These are phyloP conservation scores for Emmonsiellopsis sp. DNA, from an alignment of 2,329 filamentous ascomycete genomes.

Conservation along the genomic window DNA sequence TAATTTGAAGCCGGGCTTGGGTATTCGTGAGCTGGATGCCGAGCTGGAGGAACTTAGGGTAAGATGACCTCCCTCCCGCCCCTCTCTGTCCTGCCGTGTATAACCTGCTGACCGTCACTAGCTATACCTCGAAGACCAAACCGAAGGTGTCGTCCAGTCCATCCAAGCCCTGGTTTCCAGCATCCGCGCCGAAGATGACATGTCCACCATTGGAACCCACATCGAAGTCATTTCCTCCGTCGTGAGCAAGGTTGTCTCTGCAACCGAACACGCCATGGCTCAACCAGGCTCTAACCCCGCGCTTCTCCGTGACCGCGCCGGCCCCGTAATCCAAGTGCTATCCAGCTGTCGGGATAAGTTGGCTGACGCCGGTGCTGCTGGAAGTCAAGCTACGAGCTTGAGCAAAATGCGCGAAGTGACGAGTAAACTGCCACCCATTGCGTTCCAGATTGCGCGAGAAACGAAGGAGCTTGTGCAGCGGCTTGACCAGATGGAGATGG, in stretches of 20 bases:
- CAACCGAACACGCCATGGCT: conserved; percentile 51
- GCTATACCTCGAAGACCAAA: conserved; percentile 77
- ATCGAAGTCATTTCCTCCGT: conserved; percentile 62
- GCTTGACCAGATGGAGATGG: conserved; percentile 32
- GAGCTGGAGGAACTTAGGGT: conserved; percentile 56
- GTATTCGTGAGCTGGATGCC: conserved; percentile 33
- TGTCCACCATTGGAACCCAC: conserved; percentile 58
- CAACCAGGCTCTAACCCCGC: conserved; percentile 40
- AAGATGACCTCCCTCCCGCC: not conserved
- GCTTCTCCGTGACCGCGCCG: conserved; percentile 41
- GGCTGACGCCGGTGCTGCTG: conserved; percentile 53
- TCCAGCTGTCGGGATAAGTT: conserved; percentile 57
- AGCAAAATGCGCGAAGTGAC: conserved; percentile 49
- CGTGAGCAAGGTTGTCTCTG: conserved; percentile 59
- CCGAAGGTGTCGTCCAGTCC: conserved; percentile 65
- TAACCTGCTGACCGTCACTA: conserved; percentile 24
- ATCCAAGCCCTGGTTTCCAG: conserved; percentile 73
- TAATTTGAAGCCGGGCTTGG: conserved; percentile 31
- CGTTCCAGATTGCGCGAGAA: conserved; percentile 77
- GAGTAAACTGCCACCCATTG: conserved; percentile 67
- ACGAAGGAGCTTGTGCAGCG: conserved; percentile 62
- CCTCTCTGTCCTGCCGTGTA: conserved; percentile 1
- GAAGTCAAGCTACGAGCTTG: conserved; percentile 49
- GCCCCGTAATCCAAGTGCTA: conserved; percentile 39
- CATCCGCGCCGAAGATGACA: conserved; percentile 56